Conservation (phyloP, 2,329 filamentous ascomycete genomes). For the Colletotrichum liriopes region DNA sequence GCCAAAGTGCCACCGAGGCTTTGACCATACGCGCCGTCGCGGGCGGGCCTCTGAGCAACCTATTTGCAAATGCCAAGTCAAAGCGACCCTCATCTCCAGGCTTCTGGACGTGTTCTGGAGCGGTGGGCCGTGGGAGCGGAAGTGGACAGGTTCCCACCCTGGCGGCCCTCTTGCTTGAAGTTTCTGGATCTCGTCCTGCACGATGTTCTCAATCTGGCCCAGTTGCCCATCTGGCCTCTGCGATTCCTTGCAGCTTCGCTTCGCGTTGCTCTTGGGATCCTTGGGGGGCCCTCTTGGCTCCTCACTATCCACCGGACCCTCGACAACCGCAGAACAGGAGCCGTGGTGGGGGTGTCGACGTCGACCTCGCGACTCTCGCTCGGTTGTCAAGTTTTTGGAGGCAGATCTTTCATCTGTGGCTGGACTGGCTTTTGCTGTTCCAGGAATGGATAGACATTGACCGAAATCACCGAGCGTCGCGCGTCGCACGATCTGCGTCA, state of each 20-base stretch:
- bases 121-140: conserved; percentile 22
- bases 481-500: conserved; percentile 34
- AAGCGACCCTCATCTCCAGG: conserved; percentile 31
- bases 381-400: conserved; percentile 12
- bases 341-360: conserved; percentile 20
- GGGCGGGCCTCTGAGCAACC: conserved; percentile 33
- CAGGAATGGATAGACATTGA: conserved; percentile 35
- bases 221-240: conserved; percentile 22
- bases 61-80: conserved; percentile 41
- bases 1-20: conserved; percentile 23
- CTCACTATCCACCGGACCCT: conserved; percentile 16
- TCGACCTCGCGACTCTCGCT: conserved; percentile 8
- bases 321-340: neutral
- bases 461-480: conserved; percentile 20
- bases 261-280: neutral
- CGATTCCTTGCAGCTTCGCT: conserved; percentile 19
- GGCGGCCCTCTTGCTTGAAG: conserved; percentile 20
- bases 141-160: conserved; percentile 15
- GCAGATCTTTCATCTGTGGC: conserved; percentile 25
- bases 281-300: conserved; percentile 1
- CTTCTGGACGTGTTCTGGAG: conserved; percentile 40
- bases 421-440: conserved; percentile 20
- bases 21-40: conserved; percentile 21
- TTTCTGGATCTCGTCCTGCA: conserved; percentile 37
- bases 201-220: conserved; percentile 22